Conservation (phyloP, 768 basidiomycete genomes). For the Exsudoporus frostii region DNA sequence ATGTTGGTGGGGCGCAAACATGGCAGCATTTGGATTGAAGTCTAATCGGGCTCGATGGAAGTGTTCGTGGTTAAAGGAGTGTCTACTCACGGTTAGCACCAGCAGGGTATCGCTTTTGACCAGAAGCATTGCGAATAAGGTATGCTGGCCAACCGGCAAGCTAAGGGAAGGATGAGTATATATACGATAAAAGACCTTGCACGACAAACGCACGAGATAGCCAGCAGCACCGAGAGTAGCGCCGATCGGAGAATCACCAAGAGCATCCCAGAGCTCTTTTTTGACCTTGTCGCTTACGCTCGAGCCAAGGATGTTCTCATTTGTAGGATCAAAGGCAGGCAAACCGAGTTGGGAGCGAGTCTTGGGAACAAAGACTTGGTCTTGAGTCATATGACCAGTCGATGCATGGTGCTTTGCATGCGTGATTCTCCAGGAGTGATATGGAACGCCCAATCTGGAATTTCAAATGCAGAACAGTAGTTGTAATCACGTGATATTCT, state of each 20-base stretch:
- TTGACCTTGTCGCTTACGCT: slow-evolving; percentile 64
- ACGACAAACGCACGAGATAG: slow-evolving; percentile 52
- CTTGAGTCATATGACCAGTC: slow-evolving; percentile 89
- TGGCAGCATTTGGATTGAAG: slow-evolving; percentile 71
- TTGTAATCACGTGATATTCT: slow-evolving; percentile 23
- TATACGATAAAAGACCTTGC: background rate
- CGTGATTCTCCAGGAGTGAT: slow-evolving; percentile 93
- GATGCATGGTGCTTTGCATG: slow-evolving; percentile 96
- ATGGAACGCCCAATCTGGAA: slow-evolving; percentile 85
- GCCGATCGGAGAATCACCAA: slow-evolving; percentile 88
- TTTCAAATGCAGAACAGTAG: slow-evolving; percentile 7
- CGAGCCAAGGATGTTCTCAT: slow-evolving; percentile 63
- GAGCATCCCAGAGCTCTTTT: slow-evolving; percentile 76
- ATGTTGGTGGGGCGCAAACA: slow-evolving; percentile 83
- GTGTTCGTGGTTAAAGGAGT: background rate
- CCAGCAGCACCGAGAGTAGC: slow-evolving; percentile 49
- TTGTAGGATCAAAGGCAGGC: slow-evolving; percentile 65
- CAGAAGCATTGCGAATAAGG: slow-evolving; percentile 77
- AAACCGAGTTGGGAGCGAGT: slow-evolving; percentile 72
- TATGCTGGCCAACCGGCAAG: slow-evolving; percentile 86
- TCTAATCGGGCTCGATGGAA: slow-evolving; percentile 37
- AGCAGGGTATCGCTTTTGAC: slow-evolving; percentile 76
- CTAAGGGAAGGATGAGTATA: slow-evolving; percentile 33
- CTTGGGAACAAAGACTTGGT: slow-evolving; percentile 92
- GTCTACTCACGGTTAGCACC: slow-evolving; percentile 70